Evolutionary conservation across 176 grass and related monocot species (phyloP), one percentile per base, ranked within the genome.

Genomic region (Oryza meyeriana): DNA sequence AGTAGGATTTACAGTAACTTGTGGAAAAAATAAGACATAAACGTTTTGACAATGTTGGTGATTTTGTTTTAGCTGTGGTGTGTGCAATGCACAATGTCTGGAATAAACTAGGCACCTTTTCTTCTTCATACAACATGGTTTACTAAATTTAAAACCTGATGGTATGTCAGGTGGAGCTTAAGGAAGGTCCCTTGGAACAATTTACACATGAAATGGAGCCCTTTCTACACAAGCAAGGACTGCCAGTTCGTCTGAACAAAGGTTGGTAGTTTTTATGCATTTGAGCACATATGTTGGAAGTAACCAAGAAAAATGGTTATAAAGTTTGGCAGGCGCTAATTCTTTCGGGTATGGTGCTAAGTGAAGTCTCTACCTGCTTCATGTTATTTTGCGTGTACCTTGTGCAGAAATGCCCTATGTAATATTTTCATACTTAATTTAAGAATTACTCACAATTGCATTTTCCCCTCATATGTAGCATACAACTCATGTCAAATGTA

Each of bases 171-270:
- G 88, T 99, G 26, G 93, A 92, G 65, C 85, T 99, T 79, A 95
- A 99, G 90, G 89, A 93, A 93, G 96, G 96, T 7, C 96, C 93
- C 71, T 72, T 99, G 52, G 93, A 99, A 52, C 85, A 99, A 58
- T 99, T 99, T 81, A 88, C 89, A 10, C 96, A 95, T 90, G 96
- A 99, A 82, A 99, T 95, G 96, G 93, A 99, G 27, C 93, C 96
- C 16, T 95, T 92, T 74, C 73, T 99, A 52, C 85, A 87, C 39
- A 95, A 94, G 68, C 96, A 95, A 88, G 93, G 91, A 69, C 34
- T 95, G 69, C 96, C 96, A 28, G 96, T 99, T 83, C 86, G 89
- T 26, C 78, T 99, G 77, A 94, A 93, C 74, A 99, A 88, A 99
- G 96, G 93, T 99, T 81, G 84, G 48, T 62, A 72, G 12, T 67